phyloP scores from a whole-genome alignment of 1,284 basidiomycete genomes.

The Pterulicium gracile region DNA sequence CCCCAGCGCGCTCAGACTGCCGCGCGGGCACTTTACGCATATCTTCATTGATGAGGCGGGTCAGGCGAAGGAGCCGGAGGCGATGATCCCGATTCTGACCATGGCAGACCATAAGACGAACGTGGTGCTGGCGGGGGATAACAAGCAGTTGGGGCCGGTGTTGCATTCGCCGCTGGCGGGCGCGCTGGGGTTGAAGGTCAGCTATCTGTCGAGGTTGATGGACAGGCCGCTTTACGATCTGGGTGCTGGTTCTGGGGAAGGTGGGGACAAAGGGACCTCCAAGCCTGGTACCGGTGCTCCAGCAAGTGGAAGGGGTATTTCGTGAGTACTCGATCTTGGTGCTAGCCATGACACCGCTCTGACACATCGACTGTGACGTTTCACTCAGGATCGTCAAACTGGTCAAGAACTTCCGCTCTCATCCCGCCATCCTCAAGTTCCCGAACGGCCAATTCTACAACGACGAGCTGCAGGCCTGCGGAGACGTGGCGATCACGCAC shows the following conservation, averaged over 20 bases:
- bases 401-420: constrained; percentile 49
- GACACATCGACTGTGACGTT: constrained; percentile 1
- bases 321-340: background rate
- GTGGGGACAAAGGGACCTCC: background rate
- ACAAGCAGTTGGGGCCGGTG: constrained; percentile 47
- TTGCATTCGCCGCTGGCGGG: constrained; percentile 35
- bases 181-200: constrained; percentile 32
- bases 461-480: constrained; percentile 37
- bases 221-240: constrained; percentile 30
- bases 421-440: constrained; percentile 41
- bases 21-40: constrained; percentile 41
- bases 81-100: constrained; percentile 41
- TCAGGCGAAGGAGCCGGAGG: constrained; percentile 46
- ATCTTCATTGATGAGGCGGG: constrained; percentile 59
- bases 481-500: constrained; percentile 26
- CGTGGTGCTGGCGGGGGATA: constrained; percentile 45
- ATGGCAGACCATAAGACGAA: constrained; percentile 31
- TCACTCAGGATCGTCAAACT: constrained; percentile 48
- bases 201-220: constrained; percentile 44
- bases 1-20: constrained; percentile 32
- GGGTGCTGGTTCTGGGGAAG: background rate
- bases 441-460: constrained; percentile 47
- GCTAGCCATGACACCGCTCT: constrained; percentile 1
- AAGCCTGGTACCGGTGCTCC: background rate
- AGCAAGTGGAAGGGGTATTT: background rate